Evolutionary conservation across 2,329 filamentous ascomycete species (phyloP).

Genomic region (Diaporthe velutina): DNA sequence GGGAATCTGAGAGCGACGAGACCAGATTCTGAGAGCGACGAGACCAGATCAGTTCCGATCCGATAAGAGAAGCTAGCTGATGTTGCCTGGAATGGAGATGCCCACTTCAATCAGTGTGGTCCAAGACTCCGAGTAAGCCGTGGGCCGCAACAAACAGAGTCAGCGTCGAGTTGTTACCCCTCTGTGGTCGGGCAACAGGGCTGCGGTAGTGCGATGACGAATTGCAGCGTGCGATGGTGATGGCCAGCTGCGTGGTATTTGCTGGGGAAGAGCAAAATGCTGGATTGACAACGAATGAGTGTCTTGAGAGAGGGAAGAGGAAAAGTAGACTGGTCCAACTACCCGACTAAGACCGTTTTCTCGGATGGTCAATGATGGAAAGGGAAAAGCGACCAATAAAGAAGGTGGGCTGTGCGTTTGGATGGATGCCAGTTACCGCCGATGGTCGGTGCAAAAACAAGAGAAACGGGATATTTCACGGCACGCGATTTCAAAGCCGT

Average conservation of each 20-base stretch:
- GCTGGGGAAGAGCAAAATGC: neutral
- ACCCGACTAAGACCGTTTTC: neutral
- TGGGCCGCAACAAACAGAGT: constrained; percentile 14
- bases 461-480: neutral
- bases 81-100: constrained; percentile 24
- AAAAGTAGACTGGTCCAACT: too few relatives aligned
- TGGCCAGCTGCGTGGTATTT: neutral
- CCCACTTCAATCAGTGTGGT: neutral
- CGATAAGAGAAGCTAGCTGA: constrained; percentile 10
- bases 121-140: neutral
- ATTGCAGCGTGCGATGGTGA: neutral
- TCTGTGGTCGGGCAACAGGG: neutral
- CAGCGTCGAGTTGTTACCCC: constrained; percentile 5
- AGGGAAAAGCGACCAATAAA: neutral
- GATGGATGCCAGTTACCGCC: neutral
- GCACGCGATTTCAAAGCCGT: constrained; percentile 25
- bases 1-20: neutral
- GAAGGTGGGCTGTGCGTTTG: neutral
- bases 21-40: too few relatives aligned
- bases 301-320: neutral
- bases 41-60: constrained; percentile 5
- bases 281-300: neutral
- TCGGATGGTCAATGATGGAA: neutral
- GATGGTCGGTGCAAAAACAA: constrained; percentile 18
- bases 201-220: constrained; percentile 15